Evolutionary conservation across 768 basidiomycete genomes (phyloP).

Genomic region (Suillus americanus): DNA sequence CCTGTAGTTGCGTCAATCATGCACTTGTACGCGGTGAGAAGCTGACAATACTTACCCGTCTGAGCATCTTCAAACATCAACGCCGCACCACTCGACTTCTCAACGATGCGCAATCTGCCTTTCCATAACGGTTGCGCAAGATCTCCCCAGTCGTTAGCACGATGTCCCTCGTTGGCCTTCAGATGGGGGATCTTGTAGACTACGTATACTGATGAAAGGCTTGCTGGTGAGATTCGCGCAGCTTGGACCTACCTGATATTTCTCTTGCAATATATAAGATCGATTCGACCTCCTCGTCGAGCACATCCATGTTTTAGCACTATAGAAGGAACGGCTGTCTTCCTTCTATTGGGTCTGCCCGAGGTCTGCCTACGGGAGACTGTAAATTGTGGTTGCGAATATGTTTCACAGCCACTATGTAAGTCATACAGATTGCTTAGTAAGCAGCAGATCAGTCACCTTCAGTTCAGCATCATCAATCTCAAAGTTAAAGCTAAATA

Average conservation of each 20-base stretch:
- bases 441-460: constrained; percentile 14
- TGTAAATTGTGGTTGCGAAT: background rate
- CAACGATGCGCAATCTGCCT: constrained; percentile 82
- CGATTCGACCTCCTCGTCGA: constrained; percentile 84
- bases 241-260: constrained; percentile 66
- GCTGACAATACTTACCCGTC: constrained; percentile 55
- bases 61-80: constrained; percentile 79
- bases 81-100: constrained; percentile 65
- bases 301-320: constrained; percentile 43
- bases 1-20: constrained; percentile 37
- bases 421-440: constrained; percentile 20
- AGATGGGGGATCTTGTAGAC: constrained; percentile 92
- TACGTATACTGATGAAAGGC: constrained; percentile 33
- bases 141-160: constrained; percentile 92
- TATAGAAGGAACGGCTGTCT: background rate
- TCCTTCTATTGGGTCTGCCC: background rate
- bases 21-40: background rate
- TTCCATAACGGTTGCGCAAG: constrained; percentile 86
- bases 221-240: constrained; percentile 2
- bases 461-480: background rate
- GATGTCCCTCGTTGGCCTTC: constrained; percentile 84
- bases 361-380: background rate
- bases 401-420: background rate
- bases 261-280: constrained; percentile 89
- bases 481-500: constrained; percentile 12